Evolutionary conservation across 139 green algal genomes (phyloP).

Genomic region (Haematococcus lacustris): DNA sequence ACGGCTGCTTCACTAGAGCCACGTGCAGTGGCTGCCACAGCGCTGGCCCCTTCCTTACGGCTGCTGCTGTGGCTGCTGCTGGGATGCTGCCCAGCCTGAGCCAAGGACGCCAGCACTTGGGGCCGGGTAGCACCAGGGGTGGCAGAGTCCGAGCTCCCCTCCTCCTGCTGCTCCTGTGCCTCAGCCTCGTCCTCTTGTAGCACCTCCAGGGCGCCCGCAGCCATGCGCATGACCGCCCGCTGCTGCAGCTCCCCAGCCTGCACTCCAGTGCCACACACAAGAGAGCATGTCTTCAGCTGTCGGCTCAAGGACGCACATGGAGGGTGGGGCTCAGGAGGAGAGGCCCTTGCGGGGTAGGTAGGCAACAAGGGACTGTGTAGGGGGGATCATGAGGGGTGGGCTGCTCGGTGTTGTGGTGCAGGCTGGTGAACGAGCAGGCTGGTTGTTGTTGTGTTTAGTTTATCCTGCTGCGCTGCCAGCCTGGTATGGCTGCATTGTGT

Average conservation of each 20-base stretch:
- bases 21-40: neutral
- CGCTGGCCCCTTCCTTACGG: neutral
- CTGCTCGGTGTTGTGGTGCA: no score
- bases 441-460: no score
- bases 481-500: no score
- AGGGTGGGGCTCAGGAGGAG: neutral
- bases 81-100: no score
- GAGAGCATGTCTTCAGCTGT: neutral
- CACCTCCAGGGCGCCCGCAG: slow-evolving; percentile 18
- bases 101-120: no score
- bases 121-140: no score
- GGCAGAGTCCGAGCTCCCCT: no score
- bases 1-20: neutral
- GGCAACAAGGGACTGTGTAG: neutral
- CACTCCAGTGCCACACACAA: neutral
- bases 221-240: slow-evolving; percentile 38
- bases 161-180: slow-evolving; percentile 10
- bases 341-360: neutral
- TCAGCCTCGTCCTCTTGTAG: slow-evolving; percentile 4
- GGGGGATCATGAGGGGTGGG: no score
- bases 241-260: slow-evolving; percentile 46
- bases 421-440: no score
- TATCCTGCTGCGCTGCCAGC: no score
- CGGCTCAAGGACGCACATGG: neutral
- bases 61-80: slow-evolving; percentile 10